Base-by-base conservation (phyloP, 371 early-diverging fungal species). In the Rhizopus stolonifer region DNA sequence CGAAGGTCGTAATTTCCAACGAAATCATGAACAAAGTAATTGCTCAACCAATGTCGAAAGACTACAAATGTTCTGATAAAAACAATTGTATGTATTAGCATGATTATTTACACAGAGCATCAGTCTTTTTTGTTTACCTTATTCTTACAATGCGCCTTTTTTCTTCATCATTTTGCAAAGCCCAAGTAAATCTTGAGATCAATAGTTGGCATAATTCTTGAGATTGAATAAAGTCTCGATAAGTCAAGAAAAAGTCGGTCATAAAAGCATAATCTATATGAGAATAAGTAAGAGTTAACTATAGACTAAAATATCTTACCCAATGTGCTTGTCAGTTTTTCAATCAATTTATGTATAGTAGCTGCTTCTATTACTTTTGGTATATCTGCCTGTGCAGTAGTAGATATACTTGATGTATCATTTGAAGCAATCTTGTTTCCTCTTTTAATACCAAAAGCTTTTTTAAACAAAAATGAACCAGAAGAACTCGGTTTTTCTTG, bases 201-300 rank as follows among this genome's bases (percentile, higher is more conserved):
- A 87, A 56, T 19, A 87, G 49, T 43, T 74, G 72, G 43, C 84
- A 78, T 21, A 87, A 49, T 14, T 80, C 74, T 15, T 73, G 48
- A 1, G 85, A 81, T 1, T 71, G 57, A n/a, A 86, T 67, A 48
- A 87, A 87, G 15, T 77, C 69, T 17, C 88, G 76, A 44, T 84
- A 87, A 18, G 84, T 83, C 49, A 87, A 66, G 61, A 87, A 87
- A 52, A 87, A 87, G 52, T 87, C 88, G 39, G 84, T 81, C 70
- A 87, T 70, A 38, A 83, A 85, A 8, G 81, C 83, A 58, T 87
- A 87, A 51, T 87, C 88, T 80, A 51, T 24, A 14, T 47, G 38
- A 44, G 24, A 34, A 13, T 25, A 33, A 29, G 15, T 14, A 36
- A 3, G 5, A 36, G 31, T 29, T 7, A 29, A 29, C 10, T 7